A percentile compares a stretch with the other conserved stretches of the same genome.
Conservation (phyloP, 345 rosid genomes). For the Linum trigynum region DNA sequence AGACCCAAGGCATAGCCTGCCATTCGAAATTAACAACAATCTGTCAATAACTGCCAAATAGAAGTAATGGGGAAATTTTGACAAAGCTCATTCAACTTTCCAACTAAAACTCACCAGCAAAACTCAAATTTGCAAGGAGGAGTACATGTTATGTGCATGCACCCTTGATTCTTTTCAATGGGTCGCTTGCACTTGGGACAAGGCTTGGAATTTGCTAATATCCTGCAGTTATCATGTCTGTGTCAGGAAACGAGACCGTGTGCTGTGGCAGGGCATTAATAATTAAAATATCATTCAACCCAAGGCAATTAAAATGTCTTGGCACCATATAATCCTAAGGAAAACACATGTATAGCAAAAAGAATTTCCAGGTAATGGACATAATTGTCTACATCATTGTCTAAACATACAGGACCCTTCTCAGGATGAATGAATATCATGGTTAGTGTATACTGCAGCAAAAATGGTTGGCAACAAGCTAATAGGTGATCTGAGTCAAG, state of each 20-base stretch:
- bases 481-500: no score
- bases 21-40: slow-evolving; percentile 11
- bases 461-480: no score
- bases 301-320: no score
- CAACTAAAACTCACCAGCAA: slow-evolving; percentile 62
- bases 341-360: not conserved
- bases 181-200: slow-evolving; percentile 99
- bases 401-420: no score
- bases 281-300: no score
- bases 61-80: not conserved
- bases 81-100: not conserved
- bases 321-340: no score
- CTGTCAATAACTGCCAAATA: not conserved
- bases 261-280: no score
- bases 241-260: no score
- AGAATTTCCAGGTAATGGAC: not conserved
- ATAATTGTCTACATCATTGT: no score
- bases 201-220: slow-evolving; percentile 98
- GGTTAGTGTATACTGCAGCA: no score
- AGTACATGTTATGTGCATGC: slow-evolving; percentile 98
- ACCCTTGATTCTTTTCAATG: slow-evolving; percentile 97
- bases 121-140: slow-evolving; percentile 99
- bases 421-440: no score
- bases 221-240: slow-evolving; percentile 36
- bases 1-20: slow-evolving; percentile 81